phyloP scores from a whole-genome alignment of 2,329 filamentous ascomycete species.

The Dothideomycetes sp. region DNA sequence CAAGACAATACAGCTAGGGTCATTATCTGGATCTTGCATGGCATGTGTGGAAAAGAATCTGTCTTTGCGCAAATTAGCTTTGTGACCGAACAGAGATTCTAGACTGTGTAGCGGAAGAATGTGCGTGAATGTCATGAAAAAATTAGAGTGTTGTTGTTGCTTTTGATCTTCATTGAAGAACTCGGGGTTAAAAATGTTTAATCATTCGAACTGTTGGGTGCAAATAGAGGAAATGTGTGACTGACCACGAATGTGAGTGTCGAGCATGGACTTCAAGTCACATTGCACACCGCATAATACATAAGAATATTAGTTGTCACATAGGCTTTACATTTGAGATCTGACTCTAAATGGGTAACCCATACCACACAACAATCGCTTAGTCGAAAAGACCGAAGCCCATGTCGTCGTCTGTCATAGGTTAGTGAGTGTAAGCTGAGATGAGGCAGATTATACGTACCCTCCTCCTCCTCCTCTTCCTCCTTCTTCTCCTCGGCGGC shows the following conservation, averaged over 20 bases:
- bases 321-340: background rate
- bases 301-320: background rate
- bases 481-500: slow-evolving; percentile 49
- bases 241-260: slow-evolving; percentile 2
- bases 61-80: background rate
- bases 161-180: slow-evolving; percentile 48
- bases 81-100: no score
- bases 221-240: slow-evolving; percentile 8
- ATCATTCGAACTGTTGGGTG: slow-evolving; percentile 37
- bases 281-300: slow-evolving; percentile 7
- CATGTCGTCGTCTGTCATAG: slow-evolving; percentile 34
- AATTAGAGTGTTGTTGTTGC: slow-evolving; percentile 63
- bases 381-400: slow-evolving; percentile 46
- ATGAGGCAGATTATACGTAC: background rate
- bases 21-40: background rate
- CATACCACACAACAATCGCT: slow-evolving; percentile 11
- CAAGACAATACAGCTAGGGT: no score
- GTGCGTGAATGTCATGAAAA: slow-evolving; percentile 50
- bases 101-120: background rate
- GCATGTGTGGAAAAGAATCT: no score
- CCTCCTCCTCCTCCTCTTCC: slow-evolving; percentile 50
- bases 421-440: background rate
- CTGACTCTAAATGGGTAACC: slow-evolving; percentile 1
- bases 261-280: slow-evolving; percentile 7
- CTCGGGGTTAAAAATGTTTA: slow-evolving; percentile 58